phyloP scores from a whole-genome alignment of 805 yeast species.

The Middelhovenomyces tepae region DNA sequence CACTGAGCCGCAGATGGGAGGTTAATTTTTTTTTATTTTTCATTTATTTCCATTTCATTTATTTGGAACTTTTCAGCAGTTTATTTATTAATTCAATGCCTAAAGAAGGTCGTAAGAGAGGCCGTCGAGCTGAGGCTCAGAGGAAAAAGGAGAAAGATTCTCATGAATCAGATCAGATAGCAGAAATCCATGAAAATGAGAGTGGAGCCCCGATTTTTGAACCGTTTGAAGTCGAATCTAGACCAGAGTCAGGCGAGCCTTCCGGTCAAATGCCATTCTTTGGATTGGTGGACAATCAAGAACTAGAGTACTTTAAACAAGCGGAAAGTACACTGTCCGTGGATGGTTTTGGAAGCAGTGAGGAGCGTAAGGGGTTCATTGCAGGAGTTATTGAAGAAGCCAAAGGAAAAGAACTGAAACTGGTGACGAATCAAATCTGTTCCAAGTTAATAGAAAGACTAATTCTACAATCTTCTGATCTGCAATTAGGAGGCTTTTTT shows the following conservation, averaged over 20 bases:
- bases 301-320: constrained; percentile 83
- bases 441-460: constrained; percentile 87
- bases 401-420: constrained; percentile 79
- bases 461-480: constrained; percentile 52
- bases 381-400: constrained; percentile 77
- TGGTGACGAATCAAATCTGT: constrained; percentile 90
- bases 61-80: no score
- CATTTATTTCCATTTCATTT: no score
- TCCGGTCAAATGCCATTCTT: constrained; percentile 55
- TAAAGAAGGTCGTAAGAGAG: no score
- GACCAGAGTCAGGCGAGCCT: background rate
- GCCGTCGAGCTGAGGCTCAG: no score
- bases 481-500: constrained; percentile 59
- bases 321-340: constrained; percentile 82
- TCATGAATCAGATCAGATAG: no score
- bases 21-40: no score
- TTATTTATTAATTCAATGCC: no score
- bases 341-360: constrained; percentile 64
- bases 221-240: no score
- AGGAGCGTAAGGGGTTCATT: constrained; percentile 66
- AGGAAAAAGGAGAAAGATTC: no score
- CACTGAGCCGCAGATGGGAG: no score
- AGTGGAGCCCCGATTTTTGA: no score
- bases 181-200: no score
- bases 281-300: constrained; percentile 78